Conservation (phyloP, 768 basidiomycete genomes). For the Macrocybe gigantea region DNA sequence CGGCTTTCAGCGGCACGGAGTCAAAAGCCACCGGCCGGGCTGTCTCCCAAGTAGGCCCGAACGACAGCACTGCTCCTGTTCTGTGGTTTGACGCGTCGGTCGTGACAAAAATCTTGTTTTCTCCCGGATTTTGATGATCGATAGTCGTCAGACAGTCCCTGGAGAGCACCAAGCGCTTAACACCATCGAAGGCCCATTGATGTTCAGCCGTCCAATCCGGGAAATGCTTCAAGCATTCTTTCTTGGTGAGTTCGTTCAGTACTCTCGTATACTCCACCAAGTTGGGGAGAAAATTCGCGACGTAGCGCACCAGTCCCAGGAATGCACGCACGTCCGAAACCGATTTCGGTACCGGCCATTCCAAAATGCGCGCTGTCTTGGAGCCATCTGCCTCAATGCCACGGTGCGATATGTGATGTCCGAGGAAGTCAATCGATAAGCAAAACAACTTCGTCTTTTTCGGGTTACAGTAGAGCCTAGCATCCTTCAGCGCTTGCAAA, state of each 20-base stretch:
- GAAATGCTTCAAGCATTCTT: too few relatives aligned
- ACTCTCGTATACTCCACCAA: conserved; percentile 19
- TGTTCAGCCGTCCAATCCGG: conserved; percentile 5
- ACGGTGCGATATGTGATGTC: conserved; percentile 15
- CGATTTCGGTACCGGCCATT: conserved; percentile 16
- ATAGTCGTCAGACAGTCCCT: not conserved
- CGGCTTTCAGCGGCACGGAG: conserved; percentile 14
- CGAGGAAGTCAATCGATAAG: conserved; percentile 16
- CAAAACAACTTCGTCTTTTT: conserved; percentile 20
- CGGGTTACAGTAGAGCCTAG: conserved; percentile 22
- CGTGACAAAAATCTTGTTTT: conserved; percentile 6
- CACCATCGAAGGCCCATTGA: conserved; percentile 15
- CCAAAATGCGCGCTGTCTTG: conserved; percentile 23
- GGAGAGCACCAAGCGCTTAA: conserved; percentile 15
- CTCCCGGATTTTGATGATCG: not conserved
- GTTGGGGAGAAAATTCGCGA: conserved; percentile 13
- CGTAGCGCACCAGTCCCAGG: conserved; percentile 25
- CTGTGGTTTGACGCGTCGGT: conserved; percentile 13
- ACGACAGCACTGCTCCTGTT: conserved; percentile 57
- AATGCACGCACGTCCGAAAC: conserved; percentile 20
- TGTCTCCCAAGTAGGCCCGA: conserved; percentile 92
- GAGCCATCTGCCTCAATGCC: conserved; percentile 22
- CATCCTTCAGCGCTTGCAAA: conserved; percentile 13
- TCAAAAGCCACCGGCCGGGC: conserved; percentile 20
- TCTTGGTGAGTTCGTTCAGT: conserved; percentile 8